phyloP scores from a whole-genome alignment of 768 basidiomycete genomes.

The Panaeolus papilionaceus region DNA sequence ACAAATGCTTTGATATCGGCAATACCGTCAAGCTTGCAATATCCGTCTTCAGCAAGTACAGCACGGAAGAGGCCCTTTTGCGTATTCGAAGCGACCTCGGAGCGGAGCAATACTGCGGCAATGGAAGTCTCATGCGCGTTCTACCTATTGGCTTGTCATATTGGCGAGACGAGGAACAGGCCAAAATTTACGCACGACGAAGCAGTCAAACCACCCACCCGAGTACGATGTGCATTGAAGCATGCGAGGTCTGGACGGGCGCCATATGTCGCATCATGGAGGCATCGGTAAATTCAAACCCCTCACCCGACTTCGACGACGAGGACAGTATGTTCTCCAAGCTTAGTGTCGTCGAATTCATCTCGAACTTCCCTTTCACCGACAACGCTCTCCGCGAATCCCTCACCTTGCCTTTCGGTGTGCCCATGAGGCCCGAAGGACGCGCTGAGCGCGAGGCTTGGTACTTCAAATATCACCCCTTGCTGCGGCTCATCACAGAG shows the following conservation, averaged over 20 bases:
- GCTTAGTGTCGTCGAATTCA: conserved; percentile 43
- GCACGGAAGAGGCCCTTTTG: conserved; percentile 32
- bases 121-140: conserved; percentile 55
- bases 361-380: conserved; percentile 44
- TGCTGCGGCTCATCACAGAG: conserved; percentile 41
- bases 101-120: conserved; percentile 38
- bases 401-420: conserved; percentile 36
- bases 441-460: conserved; percentile 36
- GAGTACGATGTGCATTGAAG: conserved; percentile 45
- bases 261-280: conserved; percentile 42
- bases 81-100: conserved; percentile 36
- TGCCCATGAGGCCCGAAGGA: conserved; percentile 25
- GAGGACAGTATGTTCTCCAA: conserved; percentile 38
- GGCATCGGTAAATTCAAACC: conserved; percentile 25
- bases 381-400: conserved; percentile 37
- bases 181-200: conserved; percentile 39
- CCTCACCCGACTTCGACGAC: conserved; percentile 13
- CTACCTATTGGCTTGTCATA: conserved; percentile 50
- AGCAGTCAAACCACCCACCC: conserved; percentile 53
- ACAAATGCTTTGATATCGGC: conserved; percentile 47
- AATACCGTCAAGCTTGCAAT: conserved; percentile 42
- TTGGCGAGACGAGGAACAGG: conserved; percentile 41
- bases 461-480: conserved; percentile 43
- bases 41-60: conserved; percentile 30
- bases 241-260: conserved; percentile 47